Evolutionary conservation across 805 yeast species (phyloP).

Genomic region (Saturnispora dispora): DNA sequence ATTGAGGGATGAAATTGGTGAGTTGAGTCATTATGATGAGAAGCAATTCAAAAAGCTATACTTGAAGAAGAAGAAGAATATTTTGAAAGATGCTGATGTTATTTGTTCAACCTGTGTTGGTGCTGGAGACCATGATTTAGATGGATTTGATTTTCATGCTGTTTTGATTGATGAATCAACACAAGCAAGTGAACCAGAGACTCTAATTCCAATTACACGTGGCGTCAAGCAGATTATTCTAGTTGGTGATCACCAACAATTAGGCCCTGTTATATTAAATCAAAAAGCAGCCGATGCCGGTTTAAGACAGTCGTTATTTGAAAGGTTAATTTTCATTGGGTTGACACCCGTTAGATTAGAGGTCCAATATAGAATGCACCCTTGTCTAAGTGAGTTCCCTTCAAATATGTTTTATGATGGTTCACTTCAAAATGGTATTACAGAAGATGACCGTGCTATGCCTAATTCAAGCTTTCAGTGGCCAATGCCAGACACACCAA

Average conservation of each 20-base stretch:
- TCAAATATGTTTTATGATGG: slow-evolving; percentile 92
- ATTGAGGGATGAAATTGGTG: slow-evolving; percentile 59
- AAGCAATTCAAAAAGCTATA: slow-evolving; percentile 27
- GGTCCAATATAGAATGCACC: slow-evolving; percentile 95
- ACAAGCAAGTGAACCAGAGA: slow-evolving; percentile 90
- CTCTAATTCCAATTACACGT: slow-evolving; percentile 77
- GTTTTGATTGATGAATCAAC: slow-evolving; percentile 90
- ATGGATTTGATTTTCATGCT: slow-evolving; percentile 50
- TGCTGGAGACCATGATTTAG: slow-evolving; percentile 69
- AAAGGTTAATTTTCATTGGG: slow-evolving; percentile 72
- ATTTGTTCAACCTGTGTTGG: slow-evolving; percentile 90
- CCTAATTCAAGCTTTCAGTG: slow-evolving; percentile 67
- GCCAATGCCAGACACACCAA: slow-evolving; percentile 79
- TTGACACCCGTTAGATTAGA: slow-evolving; percentile 79
- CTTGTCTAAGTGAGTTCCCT: slow-evolving; percentile 76
- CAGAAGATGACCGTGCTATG: slow-evolving; percentile 58
- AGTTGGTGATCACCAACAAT: slow-evolving; percentile 91
- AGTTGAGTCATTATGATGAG: slow-evolving; percentile 48
- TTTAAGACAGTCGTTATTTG: slow-evolving; percentile 76
- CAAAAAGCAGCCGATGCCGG: slow-evolving; percentile 82
- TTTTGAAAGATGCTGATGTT: slow-evolving; percentile 51
- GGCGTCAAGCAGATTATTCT: slow-evolving; percentile 85
- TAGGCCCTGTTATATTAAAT: slow-evolving; percentile 85
- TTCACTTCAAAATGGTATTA: slow-evolving; percentile 82
- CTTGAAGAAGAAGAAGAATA: slow-evolving; percentile 33